Conservation (phyloP, 192 early-diverging fungal genomes). For the Dissophora globulifera region DNA sequence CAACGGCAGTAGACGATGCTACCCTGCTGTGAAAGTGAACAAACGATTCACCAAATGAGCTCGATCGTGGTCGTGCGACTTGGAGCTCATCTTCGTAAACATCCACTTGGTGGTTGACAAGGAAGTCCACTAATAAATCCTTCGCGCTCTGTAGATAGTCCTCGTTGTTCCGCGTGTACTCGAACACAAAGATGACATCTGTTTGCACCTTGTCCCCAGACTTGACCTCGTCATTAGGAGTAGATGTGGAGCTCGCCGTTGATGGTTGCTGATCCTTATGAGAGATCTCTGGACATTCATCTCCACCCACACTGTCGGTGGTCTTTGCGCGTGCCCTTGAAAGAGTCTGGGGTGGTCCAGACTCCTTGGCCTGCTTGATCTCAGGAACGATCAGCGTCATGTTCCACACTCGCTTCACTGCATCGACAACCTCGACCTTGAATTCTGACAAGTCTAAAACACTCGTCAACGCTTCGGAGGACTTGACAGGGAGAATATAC, state of each 20-base stretch:
- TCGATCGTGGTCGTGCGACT: slow-evolving; percentile 51
- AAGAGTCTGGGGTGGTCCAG: no score
- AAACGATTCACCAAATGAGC: slow-evolving; percentile 65
- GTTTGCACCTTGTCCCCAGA: background rate
- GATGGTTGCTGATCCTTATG: no score
- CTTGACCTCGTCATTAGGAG: background rate
- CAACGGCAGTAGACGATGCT: slow-evolving; percentile 50
- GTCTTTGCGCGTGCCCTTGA: no score
- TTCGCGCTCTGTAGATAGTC: slow-evolving; percentile 47
- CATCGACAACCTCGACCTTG: slow-evolving; percentile 45
- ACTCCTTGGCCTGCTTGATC: background rate
- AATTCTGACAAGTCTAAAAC: slow-evolving; percentile 65
- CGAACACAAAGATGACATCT: slow-evolving; percentile 51
- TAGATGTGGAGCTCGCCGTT: background rate
- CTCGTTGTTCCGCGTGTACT: slow-evolving; percentile 48
- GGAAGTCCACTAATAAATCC: slow-evolving; percentile 35
- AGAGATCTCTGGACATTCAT: no score
- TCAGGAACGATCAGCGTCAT: slow-evolving; percentile 45
- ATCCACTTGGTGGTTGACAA: slow-evolving; percentile 23
- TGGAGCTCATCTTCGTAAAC: slow-evolving; percentile 42
- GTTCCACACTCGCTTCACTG: slow-evolving; percentile 57
- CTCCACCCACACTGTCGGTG: no score
- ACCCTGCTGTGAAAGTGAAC: slow-evolving; percentile 69
- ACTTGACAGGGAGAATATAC: slow-evolving; percentile 63
- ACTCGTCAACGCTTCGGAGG: slow-evolving; percentile 35